A percentile compares a stretch with the other conserved stretches of the same genome.
Evolutionary conservation across 2,329 filamentous ascomycete genomes (phyloP).

Genomic region (Cercospora sp.): DNA sequence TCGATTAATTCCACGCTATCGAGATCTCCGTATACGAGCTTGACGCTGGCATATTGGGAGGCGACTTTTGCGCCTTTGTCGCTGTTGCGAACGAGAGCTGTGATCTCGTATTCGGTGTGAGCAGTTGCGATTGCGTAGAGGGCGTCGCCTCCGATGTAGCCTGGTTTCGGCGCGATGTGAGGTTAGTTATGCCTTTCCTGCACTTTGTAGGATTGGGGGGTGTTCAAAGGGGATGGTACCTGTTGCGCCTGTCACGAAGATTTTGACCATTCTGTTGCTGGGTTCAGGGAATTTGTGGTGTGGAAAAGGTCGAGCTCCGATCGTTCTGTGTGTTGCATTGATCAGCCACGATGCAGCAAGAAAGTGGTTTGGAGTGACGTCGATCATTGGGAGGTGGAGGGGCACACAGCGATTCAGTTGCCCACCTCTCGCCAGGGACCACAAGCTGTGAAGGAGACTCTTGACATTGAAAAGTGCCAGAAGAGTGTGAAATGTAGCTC

Average conservation of each 20-base stretch:
- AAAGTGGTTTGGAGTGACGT: background rate
- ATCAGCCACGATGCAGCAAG: no score
- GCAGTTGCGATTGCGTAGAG: slow-evolving; percentile 46
- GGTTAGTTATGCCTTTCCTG: background rate
- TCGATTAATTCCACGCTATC: slow-evolving; percentile 48
- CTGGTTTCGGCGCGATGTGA: background rate
- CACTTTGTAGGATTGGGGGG: background rate
- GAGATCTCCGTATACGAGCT: slow-evolving; percentile 55
- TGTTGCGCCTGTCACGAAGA: slow-evolving; percentile 30
- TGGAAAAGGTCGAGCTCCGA: background rate
- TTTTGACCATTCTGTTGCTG: slow-evolving; percentile 26
- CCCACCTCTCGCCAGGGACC: background rate
- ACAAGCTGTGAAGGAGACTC: background rate
- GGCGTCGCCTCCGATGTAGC: slow-evolving; percentile 49
- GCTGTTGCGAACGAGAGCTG: slow-evolving; percentile 52
- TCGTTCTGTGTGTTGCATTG: background rate
- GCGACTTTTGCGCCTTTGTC: slow-evolving; percentile 51
- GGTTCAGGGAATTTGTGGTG: background rate
- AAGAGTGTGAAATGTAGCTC: background rate
- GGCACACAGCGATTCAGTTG: background rate
- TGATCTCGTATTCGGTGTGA: slow-evolving; percentile 53
- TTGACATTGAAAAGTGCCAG: background rate
- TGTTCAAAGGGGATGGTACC: background rate
- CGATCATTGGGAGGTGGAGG: background rate
- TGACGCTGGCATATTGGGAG: slow-evolving; percentile 49